phyloP scores from a whole-genome alignment of 2,329 filamentous ascomycete genomes.

The Clonostachys sp. region DNA sequence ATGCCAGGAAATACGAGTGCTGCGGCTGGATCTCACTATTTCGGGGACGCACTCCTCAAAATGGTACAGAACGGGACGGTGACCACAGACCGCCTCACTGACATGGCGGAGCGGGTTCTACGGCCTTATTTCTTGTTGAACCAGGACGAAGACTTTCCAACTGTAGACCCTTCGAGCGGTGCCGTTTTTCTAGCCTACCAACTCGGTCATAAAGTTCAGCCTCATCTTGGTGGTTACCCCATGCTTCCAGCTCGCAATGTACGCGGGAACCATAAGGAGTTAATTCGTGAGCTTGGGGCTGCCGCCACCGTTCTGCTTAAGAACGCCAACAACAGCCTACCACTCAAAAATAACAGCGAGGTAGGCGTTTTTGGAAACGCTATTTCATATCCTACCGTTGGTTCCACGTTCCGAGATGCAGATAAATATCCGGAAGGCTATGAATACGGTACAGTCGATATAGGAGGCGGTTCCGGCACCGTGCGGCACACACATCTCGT shows the following conservation, averaged over 20 bases:
- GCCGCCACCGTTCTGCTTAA: constrained; percentile 22
- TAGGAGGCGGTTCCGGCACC: constrained; percentile 52
- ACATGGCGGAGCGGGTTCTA: constrained; percentile 23
- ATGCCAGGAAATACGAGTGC: constrained; percentile 44
- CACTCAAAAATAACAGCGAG: constrained; percentile 49
- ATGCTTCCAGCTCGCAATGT: constrained; percentile 15
- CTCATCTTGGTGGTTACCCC: constrained; percentile 22
- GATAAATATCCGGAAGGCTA: not conserved
- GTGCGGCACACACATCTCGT: constrained; percentile 46
- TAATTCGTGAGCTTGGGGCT: constrained; percentile 26
- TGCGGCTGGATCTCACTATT: constrained; percentile 28
- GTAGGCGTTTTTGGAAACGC: not conserved
- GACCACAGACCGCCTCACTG: constrained; percentile 38
- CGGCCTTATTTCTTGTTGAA: constrained; percentile 50
- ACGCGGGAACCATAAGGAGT: constrained; percentile 16
- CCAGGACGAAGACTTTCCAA: constrained; percentile 39
- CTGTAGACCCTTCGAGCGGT: constrained; percentile 1
- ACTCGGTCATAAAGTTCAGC: constrained; percentile 22
- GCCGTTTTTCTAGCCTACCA: not conserved
- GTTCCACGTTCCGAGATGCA: constrained; percentile 45
- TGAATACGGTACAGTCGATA: constrained; percentile 32
- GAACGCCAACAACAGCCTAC: constrained; percentile 42
- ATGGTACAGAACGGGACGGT: not conserved
- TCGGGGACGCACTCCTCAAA: not conserved
- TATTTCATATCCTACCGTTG: constrained; percentile 3